Evolutionary conservation across 192 early-diverging fungal species (phyloP).

Genomic region (Gonapodya sp.): DNA sequence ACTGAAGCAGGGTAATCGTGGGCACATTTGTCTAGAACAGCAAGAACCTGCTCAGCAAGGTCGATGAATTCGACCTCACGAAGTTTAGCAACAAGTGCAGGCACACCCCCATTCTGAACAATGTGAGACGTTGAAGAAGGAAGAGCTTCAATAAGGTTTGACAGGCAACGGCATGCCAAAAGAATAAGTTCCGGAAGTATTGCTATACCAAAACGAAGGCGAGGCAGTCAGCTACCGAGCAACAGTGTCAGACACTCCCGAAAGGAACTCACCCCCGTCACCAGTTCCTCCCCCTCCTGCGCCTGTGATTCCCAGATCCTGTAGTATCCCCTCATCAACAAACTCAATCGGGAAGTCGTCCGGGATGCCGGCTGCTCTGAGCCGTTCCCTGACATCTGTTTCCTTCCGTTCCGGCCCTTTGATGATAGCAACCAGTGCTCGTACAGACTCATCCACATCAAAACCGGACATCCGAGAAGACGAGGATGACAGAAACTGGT

Average conservation of each 20-base stretch:
- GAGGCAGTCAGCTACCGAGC: neutral
- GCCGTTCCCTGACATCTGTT: neutral
- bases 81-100: constrained; percentile 64
- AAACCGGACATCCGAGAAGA: constrained; percentile 35
- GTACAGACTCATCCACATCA: constrained; percentile 52
- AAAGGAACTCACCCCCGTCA: neutral
- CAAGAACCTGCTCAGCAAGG: constrained; percentile 77
- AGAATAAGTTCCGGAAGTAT: constrained; percentile 70
- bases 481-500: neutral
- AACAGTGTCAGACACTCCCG: neutral
- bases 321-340: constrained; percentile 28
- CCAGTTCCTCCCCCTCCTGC: constrained; percentile 14
- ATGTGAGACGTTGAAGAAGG: constrained; percentile 55
- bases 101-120: constrained; percentile 56
- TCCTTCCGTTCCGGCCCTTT: constrained; percentile 21
- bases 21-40: constrained; percentile 67
- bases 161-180: constrained; percentile 80
- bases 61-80: constrained; percentile 85
- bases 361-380: constrained; percentile 10
- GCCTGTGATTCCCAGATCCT: constrained; percentile 23
- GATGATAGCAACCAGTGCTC: constrained; percentile 55
- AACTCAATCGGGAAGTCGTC: constrained; percentile 24
- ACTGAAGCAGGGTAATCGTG: constrained; percentile 60
- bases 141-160: constrained; percentile 81
- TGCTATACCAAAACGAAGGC: constrained; percentile 14